Evolutionary conservation across 2,329 filamentous ascomycete genomes (phyloP).

Genomic region (Neofusicoccum sp.): DNA sequence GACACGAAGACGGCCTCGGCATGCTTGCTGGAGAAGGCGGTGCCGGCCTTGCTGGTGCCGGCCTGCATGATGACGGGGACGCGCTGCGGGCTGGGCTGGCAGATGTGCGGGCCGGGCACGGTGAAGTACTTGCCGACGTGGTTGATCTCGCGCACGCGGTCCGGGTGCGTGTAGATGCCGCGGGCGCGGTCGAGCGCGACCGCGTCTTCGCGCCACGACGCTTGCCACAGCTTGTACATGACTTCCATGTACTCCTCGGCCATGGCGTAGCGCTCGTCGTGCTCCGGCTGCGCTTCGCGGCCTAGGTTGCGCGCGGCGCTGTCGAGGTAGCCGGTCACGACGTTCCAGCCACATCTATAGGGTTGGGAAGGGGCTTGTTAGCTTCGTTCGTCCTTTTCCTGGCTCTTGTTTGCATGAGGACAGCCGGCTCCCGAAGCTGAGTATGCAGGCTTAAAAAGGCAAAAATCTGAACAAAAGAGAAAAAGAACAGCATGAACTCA

Average conservation of each 20-base stretch:
- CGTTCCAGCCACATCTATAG: conserved; percentile 36
- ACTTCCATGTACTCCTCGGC: conserved; percentile 65
- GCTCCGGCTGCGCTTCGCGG: conserved; percentile 56
- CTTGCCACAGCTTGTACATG: conserved; percentile 66
- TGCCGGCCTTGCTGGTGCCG: conserved; percentile 65
- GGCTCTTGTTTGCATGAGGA: no score
- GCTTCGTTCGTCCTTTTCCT: not conserved
- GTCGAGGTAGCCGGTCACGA: conserved; percentile 68
- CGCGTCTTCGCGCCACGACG: conserved; percentile 66
- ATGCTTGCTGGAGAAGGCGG: conserved; percentile 65
- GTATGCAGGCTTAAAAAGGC: not conserved
- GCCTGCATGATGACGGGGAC: conserved; percentile 70
- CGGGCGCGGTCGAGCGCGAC: conserved; percentile 58
- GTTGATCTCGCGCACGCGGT: conserved; percentile 62
- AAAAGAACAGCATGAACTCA: not conserved
- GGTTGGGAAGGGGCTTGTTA: not conserved
- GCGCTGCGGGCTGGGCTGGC: conserved; percentile 64
- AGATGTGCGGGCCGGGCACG: conserved; percentile 65
- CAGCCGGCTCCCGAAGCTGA: not conserved
- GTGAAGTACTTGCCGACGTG: conserved; percentile 64
- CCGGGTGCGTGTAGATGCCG: conserved; percentile 59
- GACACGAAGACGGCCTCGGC: conserved; percentile 71
- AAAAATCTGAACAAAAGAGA: not conserved
- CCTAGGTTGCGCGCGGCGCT: conserved; percentile 65
- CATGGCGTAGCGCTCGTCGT: conserved; percentile 64